Conservation (phyloP, 306 rosid species). For the Casuarina cunninghamiana region DNA sequence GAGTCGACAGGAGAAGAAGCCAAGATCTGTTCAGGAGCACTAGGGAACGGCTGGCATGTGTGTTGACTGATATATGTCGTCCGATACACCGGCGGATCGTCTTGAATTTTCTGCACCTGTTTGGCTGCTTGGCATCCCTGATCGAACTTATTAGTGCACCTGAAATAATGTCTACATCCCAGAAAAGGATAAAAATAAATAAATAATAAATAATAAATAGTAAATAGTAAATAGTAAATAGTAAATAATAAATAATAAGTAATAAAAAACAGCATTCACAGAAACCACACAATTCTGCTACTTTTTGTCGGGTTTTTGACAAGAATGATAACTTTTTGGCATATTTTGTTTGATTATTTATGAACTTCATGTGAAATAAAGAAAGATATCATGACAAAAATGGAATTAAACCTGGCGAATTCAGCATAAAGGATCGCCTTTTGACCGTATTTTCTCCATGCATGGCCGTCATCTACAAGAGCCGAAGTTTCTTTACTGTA, state of each 20-base stretch:
- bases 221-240: too few species aligned
- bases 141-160: constrained; percentile 48
- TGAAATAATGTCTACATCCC: constrained; percentile 34
- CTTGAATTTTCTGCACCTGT: constrained; percentile 44
- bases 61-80: constrained; percentile 39
- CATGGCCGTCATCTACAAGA: constrained; percentile 54
- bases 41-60: constrained; percentile 26
- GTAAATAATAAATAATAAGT: too few species aligned
- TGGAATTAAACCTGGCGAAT: constrained; percentile 41
- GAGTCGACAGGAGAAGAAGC: constrained; percentile 15
- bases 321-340: too few species aligned
- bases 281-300: too few species aligned
- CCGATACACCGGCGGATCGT: constrained; percentile 23
- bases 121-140: constrained; percentile 47
- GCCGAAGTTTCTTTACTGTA: constrained; percentile 39
- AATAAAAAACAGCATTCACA: too few species aligned
- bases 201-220: too few species aligned
- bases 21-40: constrained; percentile 31
- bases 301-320: too few species aligned
- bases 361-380: too few species aligned
- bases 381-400: too few species aligned
- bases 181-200: not conserved
- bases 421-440: constrained; percentile 42
- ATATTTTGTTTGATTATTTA: too few species aligned
- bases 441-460: constrained; percentile 86